Base-by-base conservation (phyloP, 495 filamentous ascomycete genomes). In the Xylaria nigripes region DNA sequence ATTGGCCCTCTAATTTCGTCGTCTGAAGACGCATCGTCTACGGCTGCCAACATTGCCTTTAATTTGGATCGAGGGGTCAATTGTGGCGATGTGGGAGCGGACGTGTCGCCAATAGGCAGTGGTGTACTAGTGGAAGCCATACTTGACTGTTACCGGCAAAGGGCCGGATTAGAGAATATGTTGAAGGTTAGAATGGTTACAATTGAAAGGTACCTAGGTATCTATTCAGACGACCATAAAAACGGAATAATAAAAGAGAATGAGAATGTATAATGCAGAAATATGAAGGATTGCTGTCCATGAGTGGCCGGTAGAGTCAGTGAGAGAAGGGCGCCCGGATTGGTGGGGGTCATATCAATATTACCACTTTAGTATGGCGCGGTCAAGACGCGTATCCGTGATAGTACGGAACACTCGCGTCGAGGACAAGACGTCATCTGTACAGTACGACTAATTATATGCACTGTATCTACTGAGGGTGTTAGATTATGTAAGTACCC, bases 11-110 rank as follows among this genome's bases (percentile, higher is more conserved):
- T 48, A 9, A 38, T 29, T 8, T 68, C 68, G 29, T 83, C 81
- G 7, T 74, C 71, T 3, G 84, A 82, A 0, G 74, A 79, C 40
- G 73, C 78, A 52, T 76, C 77, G 27, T 85, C 78, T 42, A 89
- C 76, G 16, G 73, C 62, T 23, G 84, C 85, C 27, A 90, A 66
- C 68, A 89, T 70, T 34, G 82, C 82, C 64, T 80, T 81, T 61
- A 89, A 77, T 64, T 89, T 90, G 54, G 77, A 81, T 21, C 76
- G 76, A 16, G 87, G 87, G 0, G 86, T 88, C 48, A 89, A 61
- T 51, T 61, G 61, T 45, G 65, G 65, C 30, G 59, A 62, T 43
- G 65, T 64, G 45, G 67, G 62, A 9, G 60, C 23, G 9, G 67
- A 60, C 30, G 46, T 50, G 34, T 54, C 50, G 34, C 51, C 65